Evolutionary conservation across 129 eudicot species (phyloP).

Genomic region (Helianthus tuberosus): DNA sequence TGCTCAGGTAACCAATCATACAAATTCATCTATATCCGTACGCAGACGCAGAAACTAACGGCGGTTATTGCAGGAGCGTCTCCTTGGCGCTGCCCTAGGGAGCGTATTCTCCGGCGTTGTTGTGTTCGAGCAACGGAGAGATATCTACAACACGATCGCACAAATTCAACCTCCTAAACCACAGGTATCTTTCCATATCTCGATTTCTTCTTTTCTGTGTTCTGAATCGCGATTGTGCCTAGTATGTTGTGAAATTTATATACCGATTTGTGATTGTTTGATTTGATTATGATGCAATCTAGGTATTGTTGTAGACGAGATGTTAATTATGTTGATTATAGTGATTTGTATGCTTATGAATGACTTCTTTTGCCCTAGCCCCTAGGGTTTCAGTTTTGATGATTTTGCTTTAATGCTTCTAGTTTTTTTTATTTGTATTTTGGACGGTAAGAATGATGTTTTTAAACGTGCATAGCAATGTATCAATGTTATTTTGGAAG

Average conservation of each 20-base stretch:
- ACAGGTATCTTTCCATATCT: conserved; percentile 36
- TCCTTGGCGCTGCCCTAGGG: conserved; percentile 86
- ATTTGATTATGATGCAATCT: not conserved
- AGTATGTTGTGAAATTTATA: not conserved
- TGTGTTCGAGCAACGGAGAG: conserved; percentile 65
- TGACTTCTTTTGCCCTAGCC: not conserved
- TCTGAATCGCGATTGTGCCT: not conserved
- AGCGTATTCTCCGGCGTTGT: conserved; percentile 48
- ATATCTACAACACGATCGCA: conserved; percentile 54
- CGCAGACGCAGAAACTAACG: not conserved
- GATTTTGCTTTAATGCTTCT: not conserved
- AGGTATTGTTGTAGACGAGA: not conserved
- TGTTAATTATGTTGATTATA: conserved; percentile 7
- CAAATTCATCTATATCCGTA: not conserved
- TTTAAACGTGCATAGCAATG: too few relatives aligned
- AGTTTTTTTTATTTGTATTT: too few relatives aligned
- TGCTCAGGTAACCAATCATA: conserved; percentile 51
- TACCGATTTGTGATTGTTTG: not conserved
- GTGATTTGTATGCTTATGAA: not conserved
- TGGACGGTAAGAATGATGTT: too few relatives aligned
- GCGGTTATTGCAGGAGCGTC: conserved; percentile 66
- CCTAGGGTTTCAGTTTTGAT: not conserved
- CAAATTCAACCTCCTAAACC: conserved; percentile 41
- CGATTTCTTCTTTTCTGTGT: not conserved
- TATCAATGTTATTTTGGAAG: too few relatives aligned